Percentiles rank a stretch among this genome's conserved stretches.
Evolutionary conservation across 148 eudicot species (phyloP).

Genomic region (Rhododendron vialii): DNA sequence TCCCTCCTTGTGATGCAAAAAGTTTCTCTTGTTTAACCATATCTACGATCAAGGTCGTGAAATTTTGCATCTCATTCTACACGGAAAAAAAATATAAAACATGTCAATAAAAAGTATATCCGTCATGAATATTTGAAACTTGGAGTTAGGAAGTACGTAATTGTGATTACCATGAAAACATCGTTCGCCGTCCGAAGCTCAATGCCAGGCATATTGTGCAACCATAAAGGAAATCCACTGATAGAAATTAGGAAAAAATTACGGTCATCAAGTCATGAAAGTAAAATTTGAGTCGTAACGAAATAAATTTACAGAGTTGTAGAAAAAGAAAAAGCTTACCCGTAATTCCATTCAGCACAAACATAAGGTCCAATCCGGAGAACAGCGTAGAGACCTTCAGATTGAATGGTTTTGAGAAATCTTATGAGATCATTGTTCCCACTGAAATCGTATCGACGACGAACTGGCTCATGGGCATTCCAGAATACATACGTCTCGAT

Average conservation of each 20-base stretch:
- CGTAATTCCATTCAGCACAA: conserved; percentile 84
- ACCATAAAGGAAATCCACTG: conserved; percentile 67
- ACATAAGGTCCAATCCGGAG: conserved; percentile 74
- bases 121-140: background rate
- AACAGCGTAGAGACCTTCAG: conserved; percentile 53
- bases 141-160: too few species aligned
- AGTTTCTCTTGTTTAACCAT: conserved; percentile 51
- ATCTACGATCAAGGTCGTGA: conserved; percentile 49
- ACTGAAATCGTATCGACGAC: conserved; percentile 51
- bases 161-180: conserved; percentile 35
- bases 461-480: conserved; percentile 57
- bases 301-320: background rate
- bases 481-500: conserved; percentile 62
- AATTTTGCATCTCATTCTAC: conserved; percentile 58
- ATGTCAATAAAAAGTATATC: background rate
- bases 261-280: background rate
- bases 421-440: conserved; percentile 46
- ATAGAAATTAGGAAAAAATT: background rate
- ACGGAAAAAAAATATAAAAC: background rate
- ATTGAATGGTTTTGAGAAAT: conserved; percentile 52
- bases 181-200: conserved; percentile 42
- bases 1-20: conserved; percentile 68
- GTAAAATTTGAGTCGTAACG: background rate
- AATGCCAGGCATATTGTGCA: conserved; percentile 53
- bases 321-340: conserved; percentile 24